phyloP scores from a whole-genome alignment of 441 rosid genomes.

The Macaranga tanarius region DNA sequence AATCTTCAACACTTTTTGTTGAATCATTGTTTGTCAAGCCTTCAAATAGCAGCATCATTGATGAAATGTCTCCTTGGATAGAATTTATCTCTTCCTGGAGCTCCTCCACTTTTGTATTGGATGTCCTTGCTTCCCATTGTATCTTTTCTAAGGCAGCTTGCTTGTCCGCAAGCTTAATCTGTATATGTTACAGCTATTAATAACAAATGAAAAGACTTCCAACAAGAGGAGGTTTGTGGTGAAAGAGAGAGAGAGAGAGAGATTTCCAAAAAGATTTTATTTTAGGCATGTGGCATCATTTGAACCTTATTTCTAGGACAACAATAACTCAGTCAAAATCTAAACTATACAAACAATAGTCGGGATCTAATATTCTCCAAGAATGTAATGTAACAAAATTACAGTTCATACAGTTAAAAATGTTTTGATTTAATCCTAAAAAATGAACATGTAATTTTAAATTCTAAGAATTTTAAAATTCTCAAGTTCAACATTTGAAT shows the following conservation, averaged over 20 bases:
- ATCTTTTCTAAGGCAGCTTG: slow-evolving; percentile 92
- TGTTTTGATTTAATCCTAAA: neutral
- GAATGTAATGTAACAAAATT: neutral
- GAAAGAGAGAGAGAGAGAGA: neutral
- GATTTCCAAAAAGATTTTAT: neutral
- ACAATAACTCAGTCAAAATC: slow-evolving; percentile 3
- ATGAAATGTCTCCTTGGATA: slow-evolving; percentile 60
- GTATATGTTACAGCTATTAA: slow-evolving; percentile 16
- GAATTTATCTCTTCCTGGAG: slow-evolving; percentile 65
- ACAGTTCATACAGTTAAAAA: neutral
- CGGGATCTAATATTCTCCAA: slow-evolving; percentile 1
- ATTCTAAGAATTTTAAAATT: neutral
- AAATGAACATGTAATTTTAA: neutral
- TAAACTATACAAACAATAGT: neutral
- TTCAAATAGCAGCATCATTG: slow-evolving; percentile 54
- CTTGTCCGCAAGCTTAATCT: slow-evolving; percentile 95
- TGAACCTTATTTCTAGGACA: slow-evolving; percentile 10
- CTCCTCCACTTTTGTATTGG: slow-evolving; percentile 58
- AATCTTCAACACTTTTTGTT: slow-evolving; percentile 39
- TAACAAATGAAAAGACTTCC: slow-evolving; percentile 4
- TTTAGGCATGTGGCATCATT: slow-evolving; percentile 4
- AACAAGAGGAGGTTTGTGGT: neutral
- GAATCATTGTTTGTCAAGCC: slow-evolving; percentile 46
- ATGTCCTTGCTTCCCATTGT: slow-evolving; percentile 86
- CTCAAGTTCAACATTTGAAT: neutral